These are phyloP conservation scores for Guillardia theta DNA, from an alignment of 78 protist genomes.

Conservation along the genomic window DNA sequence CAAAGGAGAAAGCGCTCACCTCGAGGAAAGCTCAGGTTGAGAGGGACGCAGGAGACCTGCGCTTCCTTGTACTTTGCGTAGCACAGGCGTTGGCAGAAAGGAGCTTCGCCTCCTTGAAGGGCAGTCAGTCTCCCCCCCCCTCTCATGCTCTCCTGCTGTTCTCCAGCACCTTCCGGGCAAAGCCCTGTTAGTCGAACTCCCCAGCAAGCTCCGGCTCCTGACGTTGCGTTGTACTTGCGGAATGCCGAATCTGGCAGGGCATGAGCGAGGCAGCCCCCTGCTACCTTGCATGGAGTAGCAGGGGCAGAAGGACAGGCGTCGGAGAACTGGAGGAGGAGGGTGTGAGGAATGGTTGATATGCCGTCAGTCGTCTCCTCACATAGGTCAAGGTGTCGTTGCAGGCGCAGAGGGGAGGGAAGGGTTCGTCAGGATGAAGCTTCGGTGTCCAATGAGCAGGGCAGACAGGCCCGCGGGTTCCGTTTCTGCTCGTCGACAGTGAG, in stretches of 20 bases:
- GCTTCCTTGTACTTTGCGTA: not conserved
- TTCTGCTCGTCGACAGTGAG: no score
- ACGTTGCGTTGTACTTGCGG: not conserved
- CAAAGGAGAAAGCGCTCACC: no score
- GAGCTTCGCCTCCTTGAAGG: not conserved
- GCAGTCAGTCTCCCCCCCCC: no score
- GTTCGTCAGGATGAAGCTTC: not conserved
- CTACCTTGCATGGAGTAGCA: not conserved
- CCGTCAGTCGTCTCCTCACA: no score
- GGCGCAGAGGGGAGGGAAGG: not conserved
- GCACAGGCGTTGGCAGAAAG: not conserved
- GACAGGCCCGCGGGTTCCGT: not conserved
- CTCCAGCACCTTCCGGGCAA: not conserved
- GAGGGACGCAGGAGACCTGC: not conserved
- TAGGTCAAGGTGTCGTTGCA: not conserved
- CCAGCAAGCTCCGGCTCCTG: not conserved
- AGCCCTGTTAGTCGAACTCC: not conserved
- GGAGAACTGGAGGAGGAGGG: not conserved
- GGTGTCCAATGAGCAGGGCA: conserved; percentile 1
- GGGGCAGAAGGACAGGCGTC: not conserved
- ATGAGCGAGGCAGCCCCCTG: not conserved
- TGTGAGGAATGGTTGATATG: no score
- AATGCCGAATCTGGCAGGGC: not conserved
- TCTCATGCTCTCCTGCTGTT: no score
- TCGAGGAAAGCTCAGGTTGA: not conserved